Conservation (phyloP, 495 filamentous ascomycete genomes). For the Lasiosphaeriaceae sp. region DNA sequence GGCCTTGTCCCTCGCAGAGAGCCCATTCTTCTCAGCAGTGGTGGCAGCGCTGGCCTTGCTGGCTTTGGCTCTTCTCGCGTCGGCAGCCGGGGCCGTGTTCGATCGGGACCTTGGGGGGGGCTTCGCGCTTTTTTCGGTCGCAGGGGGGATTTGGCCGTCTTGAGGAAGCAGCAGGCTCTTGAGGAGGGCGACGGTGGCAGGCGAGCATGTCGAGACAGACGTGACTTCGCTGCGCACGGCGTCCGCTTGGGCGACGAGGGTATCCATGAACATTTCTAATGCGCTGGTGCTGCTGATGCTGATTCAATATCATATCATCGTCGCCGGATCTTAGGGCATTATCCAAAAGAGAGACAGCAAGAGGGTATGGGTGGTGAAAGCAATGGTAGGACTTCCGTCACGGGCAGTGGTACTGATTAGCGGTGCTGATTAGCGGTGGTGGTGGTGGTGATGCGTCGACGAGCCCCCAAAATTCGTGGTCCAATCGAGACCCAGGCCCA, state of each 20-base stretch:
- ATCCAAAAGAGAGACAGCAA: conserved; percentile 8
- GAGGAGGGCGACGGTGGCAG: conserved; percentile 43
- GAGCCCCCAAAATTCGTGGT: no score
- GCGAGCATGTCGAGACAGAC: conserved; percentile 51
- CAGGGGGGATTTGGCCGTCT: conserved; percentile 21
- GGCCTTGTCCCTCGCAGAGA: conserved; percentile 59
- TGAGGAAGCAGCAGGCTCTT: conserved; percentile 45
- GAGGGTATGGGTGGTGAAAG: neutral
- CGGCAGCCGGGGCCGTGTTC: conserved; percentile 12
- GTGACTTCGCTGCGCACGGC: conserved; percentile 49
- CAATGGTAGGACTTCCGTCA: neutral
- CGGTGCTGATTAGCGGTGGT: no score
- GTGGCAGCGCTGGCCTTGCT: conserved; percentile 12
- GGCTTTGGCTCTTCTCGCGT: conserved; percentile 17
- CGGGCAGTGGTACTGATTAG: no score
- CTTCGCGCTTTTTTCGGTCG: conserved; percentile 18
- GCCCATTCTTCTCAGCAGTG: conserved; percentile 23
- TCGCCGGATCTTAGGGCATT: conserved; percentile 10
- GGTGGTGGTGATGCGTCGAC: no score
- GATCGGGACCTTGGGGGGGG: conserved; percentile 20
- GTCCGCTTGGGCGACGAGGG: conserved; percentile 38
- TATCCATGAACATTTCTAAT: conserved; percentile 41
- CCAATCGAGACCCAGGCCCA: no score
- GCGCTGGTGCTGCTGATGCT: conserved; percentile 25
- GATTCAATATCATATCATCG: conserved; percentile 26